Evolutionary conservation across 2,329 filamentous ascomycete species (phyloP).

Genomic region (Epichloe festucae): DNA sequence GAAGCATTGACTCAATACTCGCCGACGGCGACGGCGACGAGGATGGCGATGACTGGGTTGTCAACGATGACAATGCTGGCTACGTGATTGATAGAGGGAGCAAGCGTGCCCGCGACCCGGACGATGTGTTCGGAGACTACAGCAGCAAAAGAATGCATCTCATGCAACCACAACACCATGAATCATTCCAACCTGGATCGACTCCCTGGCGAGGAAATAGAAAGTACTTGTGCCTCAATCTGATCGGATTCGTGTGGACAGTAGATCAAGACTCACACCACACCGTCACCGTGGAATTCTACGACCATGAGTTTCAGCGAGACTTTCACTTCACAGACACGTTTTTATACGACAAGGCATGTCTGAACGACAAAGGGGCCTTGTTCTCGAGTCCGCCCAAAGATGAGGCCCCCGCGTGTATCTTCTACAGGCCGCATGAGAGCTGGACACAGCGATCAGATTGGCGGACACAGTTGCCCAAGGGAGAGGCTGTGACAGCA

Average conservation of each 20-base stretch:
- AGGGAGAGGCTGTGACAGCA: conserved; percentile 72
- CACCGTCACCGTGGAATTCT: conserved; percentile 94
- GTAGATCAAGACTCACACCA: conserved; percentile 89
- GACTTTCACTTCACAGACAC: conserved; percentile 98
- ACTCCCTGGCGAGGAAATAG: conserved; percentile 93
- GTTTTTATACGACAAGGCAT: conserved; percentile 92
- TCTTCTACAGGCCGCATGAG: conserved; percentile 97
- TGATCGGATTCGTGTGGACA: conserved; percentile 93
- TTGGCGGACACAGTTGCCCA: conserved; percentile 79
- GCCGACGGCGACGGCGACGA: conserved; percentile 45
- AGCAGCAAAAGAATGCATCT: conserved; percentile 37
- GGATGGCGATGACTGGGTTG: conserved; percentile 68
- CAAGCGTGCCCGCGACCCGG: conserved; percentile 37
- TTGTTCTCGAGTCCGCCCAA: conserved; percentile 71
- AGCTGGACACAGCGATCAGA: conserved; percentile 87
- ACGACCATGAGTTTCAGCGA: conserved; percentile 81
- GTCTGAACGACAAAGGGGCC: conserved; percentile 71
- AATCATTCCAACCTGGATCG: conserved; percentile 82
- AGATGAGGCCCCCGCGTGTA: conserved; percentile 53
- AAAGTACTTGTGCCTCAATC: conserved; percentile 83
- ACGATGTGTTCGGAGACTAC: conserved; percentile 36
- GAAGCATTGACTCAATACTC: conserved; percentile 75
- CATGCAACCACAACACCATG: conserved; percentile 55
- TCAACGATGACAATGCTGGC: conserved; percentile 89
- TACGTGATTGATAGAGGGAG: conserved; percentile 49